Base-by-base conservation (phyloP, 306 rosid genomes). In the Castanospermum australe region DNA sequence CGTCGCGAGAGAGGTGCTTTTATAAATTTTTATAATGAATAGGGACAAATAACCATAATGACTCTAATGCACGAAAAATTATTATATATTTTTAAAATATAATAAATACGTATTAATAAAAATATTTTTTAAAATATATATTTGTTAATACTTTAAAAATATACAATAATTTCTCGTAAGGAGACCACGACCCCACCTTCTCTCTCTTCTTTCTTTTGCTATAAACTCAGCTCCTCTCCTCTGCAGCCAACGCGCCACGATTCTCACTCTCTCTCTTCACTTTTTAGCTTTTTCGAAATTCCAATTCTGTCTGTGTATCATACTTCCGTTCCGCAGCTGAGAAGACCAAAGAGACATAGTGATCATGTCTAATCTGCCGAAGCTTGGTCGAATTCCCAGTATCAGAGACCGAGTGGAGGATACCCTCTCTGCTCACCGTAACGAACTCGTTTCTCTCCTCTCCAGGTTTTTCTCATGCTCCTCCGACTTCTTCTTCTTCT, bases 401-500 rank as follows among this genome's bases (percentile, higher is more conserved):
- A 70, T 91, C 74, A 88, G 95, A 74, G 97, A 95, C 36, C 86
- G 93, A 30, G 95, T 95, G 8, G 89, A 92, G 75, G 97, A 91
- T 64, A 91, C 89, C 60, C 94, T 95, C 85, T 87, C 86, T 39
- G 95, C 84, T 85, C 96, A 92, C 77, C 97, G 97, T 1, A 95
- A 95, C 77, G 90, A 92, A 71, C 94, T 92, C 73, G 81, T 88
- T 8, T 90, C 99, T 56, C 97, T 95, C 14, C 97, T 95, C 81
- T 90, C 97, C 82, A 92, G 99, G 99, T 94, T 73, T 64, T 68
- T 17, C 35, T 32, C 12, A 20, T 9, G 13, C 51, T 33, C 39
- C 61, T 22, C 20, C 21, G n/a, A n/a, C n/a, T n/a, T n/a, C n/a
- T n/a, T n/a, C n/a, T n/a, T n/a, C n/a, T n/a, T n/a, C n/a, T n/a